Base-by-base conservation (phyloP, 352 stramenopile genomes). In the Phytophthora capsici region DNA sequence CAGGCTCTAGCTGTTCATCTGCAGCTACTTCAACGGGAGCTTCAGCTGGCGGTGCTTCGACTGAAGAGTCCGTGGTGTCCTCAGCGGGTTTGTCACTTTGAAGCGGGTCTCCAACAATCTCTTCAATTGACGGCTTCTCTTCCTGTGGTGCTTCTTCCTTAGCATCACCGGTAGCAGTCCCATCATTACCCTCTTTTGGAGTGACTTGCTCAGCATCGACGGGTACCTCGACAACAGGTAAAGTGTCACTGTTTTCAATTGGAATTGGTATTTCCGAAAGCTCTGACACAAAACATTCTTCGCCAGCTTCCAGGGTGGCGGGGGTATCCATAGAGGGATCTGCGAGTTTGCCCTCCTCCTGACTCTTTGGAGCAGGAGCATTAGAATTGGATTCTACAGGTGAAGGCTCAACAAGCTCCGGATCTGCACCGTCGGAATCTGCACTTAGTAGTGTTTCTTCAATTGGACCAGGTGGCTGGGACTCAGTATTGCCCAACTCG, bases 231-330 rank as follows among this genome's bases (percentile, higher is more conserved):
- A 12, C 56, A 25, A 30, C n/a, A 32, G 48, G 13, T 23, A 34
- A 30, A 34, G 45, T 14, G 37, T 19, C 46, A 43, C n/a, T 38
- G 9, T n/a, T 45, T n/a, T 36, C 20, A 60, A 56, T 36, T 28
- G 34, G 7, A 41, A 17, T 25, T 38, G 23, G 28, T 12, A 16
- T n/a, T 30, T 53, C 37, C 10, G 26, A 23, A 41, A 17, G 6
- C 12, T 63, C 25, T 26, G 34, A 22, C 20, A 8, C 6, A 12
- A 34, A 17, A 32, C 45, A 23, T 44, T 68, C 57, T 45, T 52
- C 1, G 12, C 7, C 40, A 54, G 22, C 34, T 36, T 58, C 17
- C 2, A 17, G 32, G 34, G 46, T 19, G 32, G 28, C 9, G 23
- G 46, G 7, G 14, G 44, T 28, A 36, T 50, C 59, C 36, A 13